Evolutionary conservation across 257 asterid genomes (phyloP).

Genomic region (Agastache rugosa): DNA sequence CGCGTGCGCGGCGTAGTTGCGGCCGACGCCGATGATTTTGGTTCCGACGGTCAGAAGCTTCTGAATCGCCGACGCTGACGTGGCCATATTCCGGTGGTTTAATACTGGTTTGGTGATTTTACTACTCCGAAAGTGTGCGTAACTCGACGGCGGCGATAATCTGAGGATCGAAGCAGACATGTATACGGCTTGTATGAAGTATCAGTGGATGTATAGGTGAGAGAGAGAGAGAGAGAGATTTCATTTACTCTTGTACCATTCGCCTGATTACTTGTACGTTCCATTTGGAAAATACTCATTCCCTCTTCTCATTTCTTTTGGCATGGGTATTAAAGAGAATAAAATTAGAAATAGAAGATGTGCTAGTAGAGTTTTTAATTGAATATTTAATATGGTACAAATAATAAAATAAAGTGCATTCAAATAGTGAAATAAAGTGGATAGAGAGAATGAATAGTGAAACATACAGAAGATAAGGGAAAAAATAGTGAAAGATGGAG

Average conservation of each 20-base stretch:
- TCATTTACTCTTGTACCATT: conserved; percentile 30
- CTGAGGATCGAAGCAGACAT: conserved; percentile 37
- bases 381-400: too few relatives aligned
- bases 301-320: too few relatives aligned
- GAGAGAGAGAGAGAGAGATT: not conserved
- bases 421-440: too few relatives aligned
- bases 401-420: too few relatives aligned
- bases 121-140: conserved; percentile 20
- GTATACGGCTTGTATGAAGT: not conserved
- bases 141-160: conserved; percentile 27
- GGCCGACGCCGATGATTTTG: conserved; percentile 92
- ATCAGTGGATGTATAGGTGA: conserved; percentile 7
- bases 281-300: not conserved
- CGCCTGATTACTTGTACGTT: conserved; percentile 29
- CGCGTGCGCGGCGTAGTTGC: conserved; percentile 98
- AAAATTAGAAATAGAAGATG: too few relatives aligned
- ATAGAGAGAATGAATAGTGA: too few relatives aligned
- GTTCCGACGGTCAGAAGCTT: conserved; percentile 79
- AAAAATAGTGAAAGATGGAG: too few relatives aligned
- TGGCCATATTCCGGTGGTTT: conserved; percentile 55
- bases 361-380: too few relatives aligned
- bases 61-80: conserved; percentile 64
- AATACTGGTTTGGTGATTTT: conserved; percentile 18
- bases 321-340: too few relatives aligned
- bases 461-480: too few relatives aligned